Evolutionary conservation across 257 asterid genomes (phyloP), one percentile per base, ranked within the genome.

Genomic region (Thymus quinquecostatus): DNA sequence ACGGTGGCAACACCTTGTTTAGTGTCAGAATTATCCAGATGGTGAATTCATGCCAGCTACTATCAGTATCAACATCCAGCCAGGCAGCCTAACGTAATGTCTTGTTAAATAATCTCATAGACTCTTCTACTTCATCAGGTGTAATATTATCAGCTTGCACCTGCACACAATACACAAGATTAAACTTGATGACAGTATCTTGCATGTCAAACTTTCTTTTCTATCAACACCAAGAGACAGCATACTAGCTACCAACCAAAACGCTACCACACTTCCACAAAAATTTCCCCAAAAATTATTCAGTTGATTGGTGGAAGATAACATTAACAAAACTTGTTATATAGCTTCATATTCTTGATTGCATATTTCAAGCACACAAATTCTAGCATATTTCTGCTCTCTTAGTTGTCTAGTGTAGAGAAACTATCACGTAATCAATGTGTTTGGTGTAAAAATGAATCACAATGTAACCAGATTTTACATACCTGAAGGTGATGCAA

Each of bases 401-500:
- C 58, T 49, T 49, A 27, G 29, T 60, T 21, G 10, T 72, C 36
- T n/a, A 27, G 53, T 60, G 28, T 7, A 57, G 60, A 38, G 43
- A 10, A 8, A 57, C 60, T 13, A 61, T 47, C 40, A 8, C 41
- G 40, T 13, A 6, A 12, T 36, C 34, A 36, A 49, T 43, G 10
- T 38, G 10, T 32, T 34, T 48, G 13, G 38, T 36, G 28, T 38
- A 67, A 21, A 21, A 21, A 66, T 68, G 75, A 68, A 68, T 21
- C 60, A 54, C 64, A 54, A 56, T 79, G 75, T 36, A 71, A 27
- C 29, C 28, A 47, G 69, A 75, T 59, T 54, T 38, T 56, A 13
- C 70, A 69, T 89, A 95, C 99, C 99, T 95, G 99, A 81, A 95
- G 98, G 71, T 87, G 96, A 82, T 95, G 99, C 87, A 95, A 82